Evolutionary conservation across 257 asterid genomes (phyloP).

Genomic region (Penstemon davidsonii): DNA sequence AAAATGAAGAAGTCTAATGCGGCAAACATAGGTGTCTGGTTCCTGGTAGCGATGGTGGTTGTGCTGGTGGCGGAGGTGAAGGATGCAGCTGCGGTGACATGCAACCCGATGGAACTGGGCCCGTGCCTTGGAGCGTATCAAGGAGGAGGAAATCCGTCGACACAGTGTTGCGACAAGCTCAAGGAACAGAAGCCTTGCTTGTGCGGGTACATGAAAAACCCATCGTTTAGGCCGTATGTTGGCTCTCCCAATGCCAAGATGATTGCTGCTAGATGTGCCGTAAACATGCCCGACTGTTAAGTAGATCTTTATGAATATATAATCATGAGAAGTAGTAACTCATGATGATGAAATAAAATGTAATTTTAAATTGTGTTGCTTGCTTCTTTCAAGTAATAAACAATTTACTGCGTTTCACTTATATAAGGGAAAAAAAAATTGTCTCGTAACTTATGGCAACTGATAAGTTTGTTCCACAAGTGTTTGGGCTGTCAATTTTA

Average conservation of each 20-base stretch:
- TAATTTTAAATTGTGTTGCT: too few species aligned
- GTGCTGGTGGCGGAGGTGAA: conserved; percentile 8
- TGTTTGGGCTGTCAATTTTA: too few species aligned
- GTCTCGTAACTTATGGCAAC: too few species aligned
- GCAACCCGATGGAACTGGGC: conserved; percentile 11
- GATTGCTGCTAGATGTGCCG: conserved; percentile 22
- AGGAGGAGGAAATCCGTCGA: conserved; percentile 17
- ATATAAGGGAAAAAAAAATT: too few species aligned
- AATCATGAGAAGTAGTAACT: too few species aligned
- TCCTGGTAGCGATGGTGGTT: background rate
- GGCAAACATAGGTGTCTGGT: too few species aligned
- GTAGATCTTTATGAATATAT: too few species aligned
- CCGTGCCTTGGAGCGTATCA: conserved; percentile 19
- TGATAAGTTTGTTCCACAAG: too few species aligned
- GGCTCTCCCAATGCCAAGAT: conserved; percentile 25
- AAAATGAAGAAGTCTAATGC: too few species aligned
- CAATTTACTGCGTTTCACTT: too few species aligned
- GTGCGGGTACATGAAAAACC: conserved; percentile 33
- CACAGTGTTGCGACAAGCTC: conserved; percentile 27
- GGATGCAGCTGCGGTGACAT: background rate
- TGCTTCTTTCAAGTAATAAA: too few species aligned
- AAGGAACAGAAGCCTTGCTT: conserved; percentile 33
- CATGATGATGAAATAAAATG: too few species aligned
- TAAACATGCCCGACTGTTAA: conserved; percentile 22
- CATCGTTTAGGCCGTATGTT: background rate